Evolutionary conservation across 2,329 filamentous ascomycete species (phyloP), one percentile per base, ranked within the genome.

Genomic region (Metarhizium humberi): DNA sequence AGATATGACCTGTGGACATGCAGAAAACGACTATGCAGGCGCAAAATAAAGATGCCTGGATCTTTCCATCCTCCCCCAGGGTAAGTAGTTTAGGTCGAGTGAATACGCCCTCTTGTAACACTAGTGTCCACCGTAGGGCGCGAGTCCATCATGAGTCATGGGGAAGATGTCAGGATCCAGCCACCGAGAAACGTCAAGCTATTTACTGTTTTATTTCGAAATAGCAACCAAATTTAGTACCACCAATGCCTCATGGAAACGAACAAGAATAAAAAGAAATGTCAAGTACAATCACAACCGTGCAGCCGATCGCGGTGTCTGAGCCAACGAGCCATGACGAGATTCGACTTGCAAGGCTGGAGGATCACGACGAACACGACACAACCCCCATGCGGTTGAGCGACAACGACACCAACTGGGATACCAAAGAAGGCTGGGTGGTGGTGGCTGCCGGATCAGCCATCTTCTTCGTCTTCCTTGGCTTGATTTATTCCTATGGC

Each of bases 401-500:
- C 6, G 40, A 16, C 6, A n/a, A 43, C n/a, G n/a, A 43, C 10
- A 6, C 13, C 13, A 14, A n/a, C 11, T 49, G 47, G 47, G 32
- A 34, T 49, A 11, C 25, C 13, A 34, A 49, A 3, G 8, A 29
- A 30, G 47, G 47, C 16, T 30, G 47, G 47, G 6, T n/a, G 6
- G 40, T 43, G 11, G 40, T 43, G 10, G n/a, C 40, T 6, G 40
- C 40, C n/a, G 40, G 40, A 16, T 43, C 40, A 14, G 40, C 40
- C 40, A 43, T 43, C 10, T 43, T 67, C 1, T 67, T 67, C 2
- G 58, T 67, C 1, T 67, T 67, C 18, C 62, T 67, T 0, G 66
- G 66, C 0, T 61, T 68, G 10, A 54, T 67, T n/a, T 67, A 67
- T 50, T 67, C 66, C 0, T 67, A 64, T 62, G 66, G 66, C 29